A percentile compares a stretch with the other conserved stretches of the same genome.
phyloP scores from a whole-genome alignment of 345 rosid genomes.

The Syzygium aromaticum region DNA sequence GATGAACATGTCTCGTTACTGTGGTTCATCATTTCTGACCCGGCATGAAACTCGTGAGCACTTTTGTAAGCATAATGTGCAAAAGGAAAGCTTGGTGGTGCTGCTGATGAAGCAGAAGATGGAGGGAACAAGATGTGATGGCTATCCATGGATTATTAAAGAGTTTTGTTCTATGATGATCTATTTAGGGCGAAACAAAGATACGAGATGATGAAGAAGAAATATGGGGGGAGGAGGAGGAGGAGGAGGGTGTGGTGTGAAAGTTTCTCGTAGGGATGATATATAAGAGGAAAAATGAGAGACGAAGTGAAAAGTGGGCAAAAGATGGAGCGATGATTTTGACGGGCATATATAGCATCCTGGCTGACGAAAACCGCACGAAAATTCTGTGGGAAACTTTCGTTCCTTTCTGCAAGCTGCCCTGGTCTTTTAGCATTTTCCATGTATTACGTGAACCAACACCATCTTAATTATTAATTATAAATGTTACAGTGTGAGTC shows the following conservation, averaged over 20 bases:
- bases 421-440: not conserved
- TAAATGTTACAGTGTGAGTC: not conserved
- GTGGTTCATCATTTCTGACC: not conserved
- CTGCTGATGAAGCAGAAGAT: not conserved
- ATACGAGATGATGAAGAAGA: not conserved
- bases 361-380: not conserved
- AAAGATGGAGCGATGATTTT: not conserved
- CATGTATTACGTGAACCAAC: not conserved
- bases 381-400: not conserved
- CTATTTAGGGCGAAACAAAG: not conserved
- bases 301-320: not conserved
- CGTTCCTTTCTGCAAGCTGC: not conserved
- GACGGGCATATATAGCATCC: not conserved
- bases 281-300: not conserved
- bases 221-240: not conserved
- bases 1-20: not conserved
- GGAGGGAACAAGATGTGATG: slow-evolving; percentile 1
- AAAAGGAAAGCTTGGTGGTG: not conserved
- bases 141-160: not conserved
- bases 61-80: not conserved
- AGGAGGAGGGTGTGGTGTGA: not conserved
- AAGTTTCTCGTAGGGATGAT: not conserved
- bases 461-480: not conserved
- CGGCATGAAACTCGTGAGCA: not conserved
- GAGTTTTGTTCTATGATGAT: not conserved